Percentiles rank a stretch among this genome's conserved stretches.
Evolutionary conservation across 441 rosid species (phyloP).

Genomic region (Gossypium trilobum): DNA sequence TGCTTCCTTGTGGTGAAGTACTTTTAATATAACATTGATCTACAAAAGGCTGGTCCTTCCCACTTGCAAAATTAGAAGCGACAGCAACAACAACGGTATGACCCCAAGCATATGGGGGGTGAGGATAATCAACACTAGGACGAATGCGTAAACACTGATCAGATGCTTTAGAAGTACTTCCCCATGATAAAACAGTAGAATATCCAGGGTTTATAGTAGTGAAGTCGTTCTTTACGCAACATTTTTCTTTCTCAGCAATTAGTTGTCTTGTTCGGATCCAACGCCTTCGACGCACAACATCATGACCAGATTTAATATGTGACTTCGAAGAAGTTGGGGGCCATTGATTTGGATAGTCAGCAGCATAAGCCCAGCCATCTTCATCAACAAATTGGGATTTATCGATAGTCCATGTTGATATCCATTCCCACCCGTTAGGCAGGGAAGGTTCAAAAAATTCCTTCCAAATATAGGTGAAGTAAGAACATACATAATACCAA

Average conservation of each 20-base stretch:
- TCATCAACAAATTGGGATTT: slow-evolving; percentile 47
- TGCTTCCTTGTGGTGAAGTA: slow-evolving; percentile 56
- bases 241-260: slow-evolving; percentile 20
- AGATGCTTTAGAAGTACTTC: slow-evolving; percentile 58
- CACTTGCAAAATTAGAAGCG: slow-evolving; percentile 49
- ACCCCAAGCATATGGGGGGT: slow-evolving; percentile 68
- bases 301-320: slow-evolving; percentile 30
- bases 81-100: slow-evolving; percentile 38
- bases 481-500: slow-evolving; percentile 5
- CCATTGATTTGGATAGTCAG: slow-evolving; percentile 46
- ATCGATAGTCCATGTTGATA: slow-evolving; percentile 55
- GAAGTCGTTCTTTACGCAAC: slow-evolving; percentile 16
- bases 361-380: slow-evolving; percentile 63
- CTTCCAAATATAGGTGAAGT: slow-evolving; percentile 31
- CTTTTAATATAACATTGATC: slow-evolving; percentile 70
- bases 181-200: slow-evolving; percentile 79
- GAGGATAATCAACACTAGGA: slow-evolving; percentile 48
- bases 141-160: slow-evolving; percentile 66
- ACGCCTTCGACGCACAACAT: slow-evolving; percentile 47
- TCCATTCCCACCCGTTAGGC: slow-evolving; percentile 63
- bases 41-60: slow-evolving; percentile 61
- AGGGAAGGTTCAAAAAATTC: slow-evolving; percentile 52
- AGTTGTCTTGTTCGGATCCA: slow-evolving; percentile 54
- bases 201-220: slow-evolving; percentile 56
- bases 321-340: slow-evolving; percentile 41